Evolutionary conservation across 2,329 filamentous ascomycete species (phyloP).

Genomic region (Colletotrichum tanaceti): DNA sequence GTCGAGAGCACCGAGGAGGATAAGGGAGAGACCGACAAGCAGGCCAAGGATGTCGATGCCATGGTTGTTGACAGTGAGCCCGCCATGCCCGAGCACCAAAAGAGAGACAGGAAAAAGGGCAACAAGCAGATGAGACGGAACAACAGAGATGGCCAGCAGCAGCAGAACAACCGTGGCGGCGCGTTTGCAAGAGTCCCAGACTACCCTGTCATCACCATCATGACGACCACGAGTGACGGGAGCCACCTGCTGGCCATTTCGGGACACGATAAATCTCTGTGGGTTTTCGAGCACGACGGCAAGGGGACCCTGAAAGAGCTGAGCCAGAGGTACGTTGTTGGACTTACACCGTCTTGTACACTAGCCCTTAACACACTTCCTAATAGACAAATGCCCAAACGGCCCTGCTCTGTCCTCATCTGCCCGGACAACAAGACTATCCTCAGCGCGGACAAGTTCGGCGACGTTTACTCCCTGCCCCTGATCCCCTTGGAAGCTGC

Average conservation of each 20-base stretch:
- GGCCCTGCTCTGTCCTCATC: constrained; percentile 80
- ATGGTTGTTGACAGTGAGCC: constrained; percentile 42
- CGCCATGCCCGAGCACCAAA: constrained; percentile 44
- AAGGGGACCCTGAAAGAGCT: constrained; percentile 72
- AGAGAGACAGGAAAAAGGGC: constrained; percentile 44
- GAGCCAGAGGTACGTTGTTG: constrained; percentile 73
- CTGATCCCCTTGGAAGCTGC: constrained; percentile 60
- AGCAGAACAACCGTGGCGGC: constrained; percentile 47
- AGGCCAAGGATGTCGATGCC: constrained; percentile 41
- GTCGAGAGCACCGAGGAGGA: constrained; percentile 49
- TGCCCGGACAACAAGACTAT: constrained; percentile 78
- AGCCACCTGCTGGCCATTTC: constrained; percentile 81
- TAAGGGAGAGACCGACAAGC: constrained; percentile 47
- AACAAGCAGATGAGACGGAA: constrained; percentile 41
- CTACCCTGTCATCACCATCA: constrained; percentile 74
- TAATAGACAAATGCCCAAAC: constrained; percentile 86
- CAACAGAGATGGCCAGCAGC: constrained; percentile 48
- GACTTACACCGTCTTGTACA: constrained; percentile 26
- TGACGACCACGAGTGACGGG: constrained; percentile 73
- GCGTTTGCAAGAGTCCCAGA: constrained; percentile 56
- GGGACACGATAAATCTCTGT: constrained; percentile 90
- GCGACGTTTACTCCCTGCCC: constrained; percentile 92
- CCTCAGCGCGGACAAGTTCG: constrained; percentile 92
- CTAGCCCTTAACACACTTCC: constrained; percentile 45
- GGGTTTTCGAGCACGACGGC: constrained; percentile 78